Base-by-base conservation (phyloP, 2,329 filamentous ascomycete genomes). In the Seiridium cupressi region DNA sequence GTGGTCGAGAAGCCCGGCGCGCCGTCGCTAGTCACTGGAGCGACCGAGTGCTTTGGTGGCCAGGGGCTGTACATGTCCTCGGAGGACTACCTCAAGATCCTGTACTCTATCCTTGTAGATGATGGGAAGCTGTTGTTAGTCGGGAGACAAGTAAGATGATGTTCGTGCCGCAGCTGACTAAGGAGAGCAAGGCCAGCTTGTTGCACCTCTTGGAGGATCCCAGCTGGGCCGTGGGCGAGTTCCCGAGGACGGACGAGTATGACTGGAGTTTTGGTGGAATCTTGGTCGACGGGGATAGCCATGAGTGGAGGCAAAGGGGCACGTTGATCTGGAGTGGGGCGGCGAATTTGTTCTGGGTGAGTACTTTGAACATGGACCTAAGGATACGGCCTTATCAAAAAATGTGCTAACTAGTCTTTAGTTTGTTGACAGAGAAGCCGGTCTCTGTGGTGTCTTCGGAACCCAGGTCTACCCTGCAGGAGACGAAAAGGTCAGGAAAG, bases 41-140 rank as follows among this genome's bases (percentile, higher is more conserved):
- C 67, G 8, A 65, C 64, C 46, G 58, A 61, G 11, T 60, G 70
- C 6, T 67, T 68, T 42, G 77, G 74, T 31, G 77, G 77, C 0
- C 69, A 72, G 47, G 76, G 76, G 1, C 48, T 70, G 8, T 75
- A 67, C 58, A 72, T 72, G 3, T 66, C 71, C 3, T 70, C 77
- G 3, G 40, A 63, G 0, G 76, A 80, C 26, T 84, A 79, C 60
- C 60, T 79, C 53, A 74, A 74, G 38, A 66, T 85, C 5, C 65
- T 82, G 2, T 70, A 69, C 2, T 81, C 79, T 2, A 65, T 86
- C 1, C 72, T 84, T 0, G 67, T 69, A 2, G 77, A 84, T 49
- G 81, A 85, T 57, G 78, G 76, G 3, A 78, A 74, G 51, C 63
- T 85, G 0, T 73, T 86, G 7, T n/a, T n/a, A 73, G 69, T 31